These are phyloP conservation scores for Flaveria sonorensis DNA, from an alignment of 129 eudicot genomes.

Conservation along the genomic window DNA sequence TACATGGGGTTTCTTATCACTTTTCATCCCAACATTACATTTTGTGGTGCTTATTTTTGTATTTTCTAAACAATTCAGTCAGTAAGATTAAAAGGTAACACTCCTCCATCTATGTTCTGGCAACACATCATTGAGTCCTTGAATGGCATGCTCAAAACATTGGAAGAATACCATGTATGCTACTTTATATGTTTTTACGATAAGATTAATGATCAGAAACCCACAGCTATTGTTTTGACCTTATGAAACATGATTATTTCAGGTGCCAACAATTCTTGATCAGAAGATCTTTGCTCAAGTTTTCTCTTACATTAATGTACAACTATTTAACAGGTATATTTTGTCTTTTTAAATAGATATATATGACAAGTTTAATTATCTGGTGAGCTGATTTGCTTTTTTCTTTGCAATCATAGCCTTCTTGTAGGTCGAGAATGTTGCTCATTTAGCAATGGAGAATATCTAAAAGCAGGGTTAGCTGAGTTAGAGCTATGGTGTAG, in stretches of 20 bases:
- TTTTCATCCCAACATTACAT: constrained; percentile 14
- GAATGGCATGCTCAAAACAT: constrained; percentile 52
- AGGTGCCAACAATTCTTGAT: constrained; percentile 83
- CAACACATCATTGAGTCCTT: constrained; percentile 51
- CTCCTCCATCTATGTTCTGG: constrained; percentile 65
- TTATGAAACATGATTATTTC: constrained; percentile 33
- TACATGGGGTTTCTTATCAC: constrained; percentile 22
- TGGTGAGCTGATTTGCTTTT: constrained; percentile 11
- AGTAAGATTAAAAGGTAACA: constrained; percentile 39
- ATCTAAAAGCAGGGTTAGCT: constrained; percentile 60
- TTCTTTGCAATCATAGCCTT: constrained; percentile 43
- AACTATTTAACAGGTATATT: constrained; percentile 75
- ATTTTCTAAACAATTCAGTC: constrained; percentile 35
- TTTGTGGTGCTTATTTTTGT: constrained; percentile 23
- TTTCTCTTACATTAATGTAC: constrained; percentile 72
- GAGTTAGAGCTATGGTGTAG: constrained; percentile 67
- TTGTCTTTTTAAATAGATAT: constrained; percentile 3
- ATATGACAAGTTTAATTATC: not conserved
- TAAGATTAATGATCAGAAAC: not conserved
- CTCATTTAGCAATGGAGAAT: constrained; percentile 67
- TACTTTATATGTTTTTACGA: not conserved
- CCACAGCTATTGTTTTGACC: constrained; percentile 18
- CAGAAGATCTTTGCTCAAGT: constrained; percentile 65
- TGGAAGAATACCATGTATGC: constrained; percentile 72
- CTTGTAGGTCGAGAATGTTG: constrained; percentile 68